Evolutionary conservation across 2,329 filamentous ascomycete genomes (phyloP).

Genomic region (Aspergillus texensis): DNA sequence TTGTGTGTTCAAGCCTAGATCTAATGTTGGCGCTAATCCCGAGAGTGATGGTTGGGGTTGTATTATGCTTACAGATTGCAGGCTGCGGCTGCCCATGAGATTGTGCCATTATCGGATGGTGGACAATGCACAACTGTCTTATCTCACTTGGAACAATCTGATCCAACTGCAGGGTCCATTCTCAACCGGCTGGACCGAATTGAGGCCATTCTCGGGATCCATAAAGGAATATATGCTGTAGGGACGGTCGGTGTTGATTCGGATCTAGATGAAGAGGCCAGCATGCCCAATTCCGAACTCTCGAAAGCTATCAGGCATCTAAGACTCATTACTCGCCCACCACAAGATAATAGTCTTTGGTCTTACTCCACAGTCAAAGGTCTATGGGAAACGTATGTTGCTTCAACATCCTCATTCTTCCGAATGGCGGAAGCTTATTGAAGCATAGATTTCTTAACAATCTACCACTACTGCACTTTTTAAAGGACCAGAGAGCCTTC

Average conservation of each 20-base stretch:
- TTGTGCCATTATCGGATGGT: conserved; percentile 14
- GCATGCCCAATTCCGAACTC: conserved; percentile 20
- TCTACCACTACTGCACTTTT: conserved; percentile 32
- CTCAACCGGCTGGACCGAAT: conserved; percentile 30
- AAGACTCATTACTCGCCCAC: conserved; percentile 24
- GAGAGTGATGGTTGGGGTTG: neutral
- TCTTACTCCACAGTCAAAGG: conserved; percentile 26
- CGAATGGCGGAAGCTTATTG: conserved; percentile 8
- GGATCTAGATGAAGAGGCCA: conserved; percentile 19
- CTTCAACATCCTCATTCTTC: neutral
- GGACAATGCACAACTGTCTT: conserved; percentile 11
- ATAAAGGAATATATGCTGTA: conserved; percentile 9
- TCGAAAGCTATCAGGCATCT: conserved; percentile 28
- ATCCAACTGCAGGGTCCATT: conserved; percentile 22
- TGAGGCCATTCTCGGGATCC: conserved; percentile 27
- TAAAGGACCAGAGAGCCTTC: conserved; percentile 30
- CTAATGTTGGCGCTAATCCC: conserved; percentile 27
- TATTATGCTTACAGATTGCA: conserved; percentile 11
- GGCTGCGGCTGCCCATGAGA: conserved; percentile 29
- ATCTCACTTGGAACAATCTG: conserved; percentile 9
- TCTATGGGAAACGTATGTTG: conserved; percentile 30
- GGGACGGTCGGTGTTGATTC: conserved; percentile 7
- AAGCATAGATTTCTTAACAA: conserved; percentile 28
- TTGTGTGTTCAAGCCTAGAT: conserved; percentile 34
- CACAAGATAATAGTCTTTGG: conserved; percentile 26